phyloP scores from a whole-genome alignment of 1,139 yeast species.

The Lodderomyces orthopsilosis region DNA sequence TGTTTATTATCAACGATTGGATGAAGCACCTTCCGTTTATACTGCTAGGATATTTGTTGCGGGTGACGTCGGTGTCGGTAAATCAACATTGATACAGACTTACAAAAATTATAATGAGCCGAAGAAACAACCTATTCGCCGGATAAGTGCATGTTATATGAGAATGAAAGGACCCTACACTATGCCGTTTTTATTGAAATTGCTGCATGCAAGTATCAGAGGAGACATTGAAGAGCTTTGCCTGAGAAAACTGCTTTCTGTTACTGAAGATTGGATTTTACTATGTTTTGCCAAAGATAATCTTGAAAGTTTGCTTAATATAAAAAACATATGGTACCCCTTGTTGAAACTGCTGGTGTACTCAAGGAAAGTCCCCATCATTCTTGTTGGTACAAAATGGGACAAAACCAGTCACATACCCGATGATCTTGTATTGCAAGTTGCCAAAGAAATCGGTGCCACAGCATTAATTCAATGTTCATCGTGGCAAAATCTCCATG shows the following conservation, averaged over 20 bases:
- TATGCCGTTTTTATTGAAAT: constrained; percentile 61
- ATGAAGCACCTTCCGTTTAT: neutral
- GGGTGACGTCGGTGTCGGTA: constrained; percentile 96
- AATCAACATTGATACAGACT: constrained; percentile 80
- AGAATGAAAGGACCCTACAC: constrained; percentile 66
- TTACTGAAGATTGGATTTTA: constrained; percentile 50
- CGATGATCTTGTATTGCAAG: constrained; percentile 49
- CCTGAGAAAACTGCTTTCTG: neutral
- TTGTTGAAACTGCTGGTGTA: constrained; percentile 67
- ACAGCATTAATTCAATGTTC: constrained; percentile 79
- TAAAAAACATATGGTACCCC: constrained; percentile 81
- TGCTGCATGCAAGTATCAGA: neutral
- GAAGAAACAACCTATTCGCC: neutral
- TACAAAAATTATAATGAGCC: constrained; percentile 75
- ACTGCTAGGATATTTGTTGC: constrained; percentile 51
- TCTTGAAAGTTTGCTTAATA: constrained; percentile 63
- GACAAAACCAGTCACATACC: constrained; percentile 50
- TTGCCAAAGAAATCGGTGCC: constrained; percentile 70
- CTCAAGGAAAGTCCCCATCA: constrained; percentile 74
- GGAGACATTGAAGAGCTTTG: neutral
- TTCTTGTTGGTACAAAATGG: constrained; percentile 76
- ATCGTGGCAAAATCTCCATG: constrained; percentile 65
- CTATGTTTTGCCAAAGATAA: constrained; percentile 75
- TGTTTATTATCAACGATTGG: neutral
- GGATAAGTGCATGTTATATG: constrained; percentile 25